These are phyloP conservation scores for Penicillium subrubescens DNA, from an alignment of 495 filamentous ascomycete species.

Conservation along the genomic window DNA sequence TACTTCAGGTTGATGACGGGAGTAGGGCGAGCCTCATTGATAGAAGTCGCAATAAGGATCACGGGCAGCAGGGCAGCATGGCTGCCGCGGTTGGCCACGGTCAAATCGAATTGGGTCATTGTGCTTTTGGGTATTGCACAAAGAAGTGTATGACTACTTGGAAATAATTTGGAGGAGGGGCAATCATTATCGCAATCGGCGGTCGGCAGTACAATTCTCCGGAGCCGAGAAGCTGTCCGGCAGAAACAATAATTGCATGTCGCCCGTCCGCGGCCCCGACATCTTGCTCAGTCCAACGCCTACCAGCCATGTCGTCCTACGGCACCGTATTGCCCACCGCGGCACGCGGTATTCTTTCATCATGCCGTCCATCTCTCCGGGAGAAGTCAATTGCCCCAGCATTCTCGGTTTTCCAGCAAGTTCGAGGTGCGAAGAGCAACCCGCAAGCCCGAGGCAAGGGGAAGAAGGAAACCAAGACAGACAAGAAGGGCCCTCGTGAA, in stretches of 20 bases:
- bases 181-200: slow-evolving; percentile 23
- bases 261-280: slow-evolving; percentile 2
- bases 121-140: slow-evolving; percentile 14
- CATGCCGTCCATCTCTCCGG: slow-evolving; percentile 38
- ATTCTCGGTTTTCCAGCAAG: slow-evolving; percentile 38
- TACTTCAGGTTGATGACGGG: slow-evolving; percentile 50
- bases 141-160: slow-evolving; percentile 7
- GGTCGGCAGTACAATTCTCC: slow-evolving; percentile 40
- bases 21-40: slow-evolving; percentile 49
- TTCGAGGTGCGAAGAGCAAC: slow-evolving; percentile 42
- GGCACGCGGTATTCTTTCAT: slow-evolving; percentile 42
- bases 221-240: slow-evolving; percentile 34
- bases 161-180: slow-evolving; percentile 27
- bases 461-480: slow-evolving; percentile 58
- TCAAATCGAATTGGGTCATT: slow-evolving; percentile 48
- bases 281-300: slow-evolving; percentile 19
- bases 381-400: slow-evolving; percentile 37
- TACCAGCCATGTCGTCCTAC: slow-evolving; percentile 43
- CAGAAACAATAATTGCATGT: slow-evolving; percentile 43
- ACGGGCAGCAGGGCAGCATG: slow-evolving; percentile 54
- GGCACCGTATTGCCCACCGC: slow-evolving; percentile 41
- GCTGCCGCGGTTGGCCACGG: slow-evolving; percentile 63
- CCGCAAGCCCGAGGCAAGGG: slow-evolving; percentile 36
- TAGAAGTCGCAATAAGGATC: slow-evolving; percentile 50
- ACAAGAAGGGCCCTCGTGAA: slow-evolving; percentile 63